Base-by-base conservation (phyloP, 2,329 filamentous ascomycete genomes). In the Fusarium clavum region DNA sequence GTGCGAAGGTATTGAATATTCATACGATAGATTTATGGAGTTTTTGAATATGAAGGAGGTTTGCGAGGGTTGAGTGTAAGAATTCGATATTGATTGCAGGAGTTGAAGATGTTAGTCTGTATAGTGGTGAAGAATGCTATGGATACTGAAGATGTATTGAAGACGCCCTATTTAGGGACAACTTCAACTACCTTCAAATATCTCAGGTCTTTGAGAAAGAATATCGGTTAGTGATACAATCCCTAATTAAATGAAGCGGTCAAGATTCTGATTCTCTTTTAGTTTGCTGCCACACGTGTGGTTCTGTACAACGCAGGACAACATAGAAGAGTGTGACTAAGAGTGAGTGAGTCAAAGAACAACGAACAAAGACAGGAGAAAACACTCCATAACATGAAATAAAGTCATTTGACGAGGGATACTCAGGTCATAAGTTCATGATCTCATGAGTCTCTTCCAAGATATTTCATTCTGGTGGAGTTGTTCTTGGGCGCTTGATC, bases 1-100 rank as follows among this genome's bases (percentile, higher is more conserved):
- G 67, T 61, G 67, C 67, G 46, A 29, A 57, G 57, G 48, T 71
- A 70, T 70, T 71, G 67, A 57, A 70, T 70, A 71, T 68, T 70
- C 34, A 43, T 32, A 69, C 54, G 51, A 71, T 70, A 70, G n/a
- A 68, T 64, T 68, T 54, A 54, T 61, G 64, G 64, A 30, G 49
- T 38, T 61, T 24, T 41, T 25, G 30, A 30, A 49, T 61, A 10
- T 47, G 46, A 63, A 54, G 62, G 58, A 64, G 51, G 47, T 40
- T 60, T 61, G 29, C 61, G 40, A 49, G 43, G 62, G 49, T 45
- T 57, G 52, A 30, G 57, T 46, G 55, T 25, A 34, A 66, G 47
- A 61, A 67, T 56, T 52, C 38, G 47, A 67, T 51, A 52, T 44
- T 45, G 41, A 14, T 47, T 59, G 29, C 25, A 57, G 53, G 47